Evolutionary conservation across 805 yeast genomes (phyloP), one percentile per base, ranked within the genome.

Genomic region (Saccharomycopsis sp.): DNA sequence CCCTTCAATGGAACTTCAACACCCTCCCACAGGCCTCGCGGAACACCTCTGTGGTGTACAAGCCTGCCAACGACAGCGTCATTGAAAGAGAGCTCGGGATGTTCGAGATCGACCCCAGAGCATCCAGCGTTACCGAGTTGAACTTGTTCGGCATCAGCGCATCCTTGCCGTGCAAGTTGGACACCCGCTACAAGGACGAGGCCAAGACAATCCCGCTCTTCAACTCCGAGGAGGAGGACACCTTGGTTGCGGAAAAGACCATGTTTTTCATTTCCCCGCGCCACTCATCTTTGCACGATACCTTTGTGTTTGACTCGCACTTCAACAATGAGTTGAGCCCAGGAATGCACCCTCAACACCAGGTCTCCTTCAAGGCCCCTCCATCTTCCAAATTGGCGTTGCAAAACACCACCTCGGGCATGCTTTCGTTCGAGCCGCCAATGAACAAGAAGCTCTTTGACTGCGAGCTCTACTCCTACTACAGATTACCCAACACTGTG

Each of bases 381-480:
- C 22, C 15, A 5, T 10, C n/a, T 21, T 16, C 30, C 17, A 34
- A 41, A 17, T n/a, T n/a, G n/a, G n/a, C n/a, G n/a, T n/a, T n/a
- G n/a, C 18, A 30, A 2, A 30, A 36, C 18, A 15, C 31, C 7
- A 30, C 34, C 10, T 30, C 39, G 5, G 35, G 34, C 8, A 29
- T 35, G 16, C 17, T 43, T 12, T 21, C 43, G 9, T 18, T 37
- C 12, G 39, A 31, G 12, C 48, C 45, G 5, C 50, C 50, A 15
- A 44, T 47, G 48, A 47, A 47, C 32, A 30, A 39, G 7, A 29
- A 44, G 31, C 5, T 47, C 6, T 47, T 47, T 30, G 41, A 41
- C 17, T 67, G 72, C 53, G 49, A 52, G 22, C 56, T 67, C 7
- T 63, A 50, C 40, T 59, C 63, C 7, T 53, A 61, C 42, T 57